These are phyloP conservation scores for Phytophthora pinifolia DNA, from an alignment of 352 stramenopile species.

Conservation along the genomic window DNA sequence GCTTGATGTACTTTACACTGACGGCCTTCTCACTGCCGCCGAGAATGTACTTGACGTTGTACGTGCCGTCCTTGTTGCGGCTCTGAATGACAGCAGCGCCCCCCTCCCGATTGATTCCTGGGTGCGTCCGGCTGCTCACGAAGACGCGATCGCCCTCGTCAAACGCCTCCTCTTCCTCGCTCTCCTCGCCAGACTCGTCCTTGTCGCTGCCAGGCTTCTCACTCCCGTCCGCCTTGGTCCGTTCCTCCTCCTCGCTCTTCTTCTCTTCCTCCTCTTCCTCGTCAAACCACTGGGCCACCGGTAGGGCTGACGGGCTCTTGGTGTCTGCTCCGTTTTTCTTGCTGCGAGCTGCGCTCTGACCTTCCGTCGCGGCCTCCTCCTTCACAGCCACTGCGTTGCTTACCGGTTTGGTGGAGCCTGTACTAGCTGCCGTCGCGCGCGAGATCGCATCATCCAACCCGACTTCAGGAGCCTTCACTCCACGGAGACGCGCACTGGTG, in stretches of 20 bases:
- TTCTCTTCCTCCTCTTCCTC: conserved; percentile 26
- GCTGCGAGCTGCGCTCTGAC: neutral
- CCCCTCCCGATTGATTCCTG: conserved; percentile 80
- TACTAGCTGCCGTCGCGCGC: conserved; percentile 4
- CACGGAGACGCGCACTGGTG: conserved; percentile 41
- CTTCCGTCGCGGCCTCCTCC: conserved; percentile 18
- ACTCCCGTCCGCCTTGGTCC: conserved; percentile 6
- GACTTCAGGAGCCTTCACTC: conserved; percentile 45
- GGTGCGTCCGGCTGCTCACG: conserved; percentile 66
- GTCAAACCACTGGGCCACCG: conserved; percentile 45
- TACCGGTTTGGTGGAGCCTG: conserved; percentile 1
- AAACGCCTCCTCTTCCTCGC: conserved; percentile 45
- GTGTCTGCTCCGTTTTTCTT: conserved; percentile 3
- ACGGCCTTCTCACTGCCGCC: conserved; percentile 76
- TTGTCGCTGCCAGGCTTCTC: conserved; percentile 6
- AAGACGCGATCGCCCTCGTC: conserved; percentile 68
- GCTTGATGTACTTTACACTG: conserved; percentile 53
- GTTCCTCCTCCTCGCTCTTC: conserved; percentile 13
- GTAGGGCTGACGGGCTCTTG: conserved; percentile 4
- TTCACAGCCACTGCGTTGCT: conserved; percentile 27
- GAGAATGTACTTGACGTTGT: conserved; percentile 86
- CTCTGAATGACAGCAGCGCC: conserved; percentile 54
- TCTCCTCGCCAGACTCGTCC: conserved; percentile 31
- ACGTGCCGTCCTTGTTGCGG: conserved; percentile 65
- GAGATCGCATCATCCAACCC: conserved; percentile 28